Percentiles rank a stretch among this genome's conserved stretches.
Conservation (phyloP, 2,329 filamentous ascomycete genomes). For the Karstenula rhodostoma region DNA sequence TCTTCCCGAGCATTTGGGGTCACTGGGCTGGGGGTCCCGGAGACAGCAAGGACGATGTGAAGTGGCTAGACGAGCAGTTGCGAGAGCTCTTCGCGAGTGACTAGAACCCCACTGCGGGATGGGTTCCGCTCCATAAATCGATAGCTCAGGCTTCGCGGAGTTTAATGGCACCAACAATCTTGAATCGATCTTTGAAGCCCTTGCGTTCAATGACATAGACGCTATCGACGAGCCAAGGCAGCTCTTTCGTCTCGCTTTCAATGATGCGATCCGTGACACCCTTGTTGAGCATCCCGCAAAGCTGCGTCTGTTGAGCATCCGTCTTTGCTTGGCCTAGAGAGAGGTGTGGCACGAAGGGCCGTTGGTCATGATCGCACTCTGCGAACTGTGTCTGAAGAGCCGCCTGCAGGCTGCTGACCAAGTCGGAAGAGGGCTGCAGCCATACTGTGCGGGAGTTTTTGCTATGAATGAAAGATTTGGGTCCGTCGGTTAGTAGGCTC, state of each 20-base stretch:
- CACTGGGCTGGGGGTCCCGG: constrained; percentile 71
- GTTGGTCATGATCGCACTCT: constrained; percentile 31
- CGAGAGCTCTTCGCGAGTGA: constrained; percentile 58
- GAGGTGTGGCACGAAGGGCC: constrained; percentile 37
- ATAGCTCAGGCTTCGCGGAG: constrained; percentile 14
- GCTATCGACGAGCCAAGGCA: constrained; percentile 38
- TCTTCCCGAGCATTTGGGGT: constrained; percentile 71
- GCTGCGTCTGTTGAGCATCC: constrained; percentile 17
- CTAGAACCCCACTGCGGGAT: constrained; percentile 3
- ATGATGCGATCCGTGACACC: constrained; percentile 18
- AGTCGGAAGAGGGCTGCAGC: constrained; percentile 29
- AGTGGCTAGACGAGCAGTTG: constrained; percentile 73
- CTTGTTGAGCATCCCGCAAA: constrained; percentile 28
- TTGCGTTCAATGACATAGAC: constrained; percentile 39
- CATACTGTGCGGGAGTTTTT: constrained; percentile 35
- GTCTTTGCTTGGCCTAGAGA: constrained; percentile 37
- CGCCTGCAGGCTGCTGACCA: constrained; percentile 31
- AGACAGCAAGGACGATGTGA: constrained; percentile 72
- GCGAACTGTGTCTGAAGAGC: constrained; percentile 37
- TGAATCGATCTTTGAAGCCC: constrained; percentile 35
- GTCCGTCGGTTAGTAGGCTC: constrained; percentile 28
- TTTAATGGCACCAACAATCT: constrained; percentile 26
- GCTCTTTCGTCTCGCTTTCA: not conserved
- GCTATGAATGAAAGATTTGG: constrained; percentile 29
- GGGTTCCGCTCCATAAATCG: not conserved